Percentiles rank a stretch among this genome's conserved stretches.
These are phyloP conservation scores for Colletotrichum theobromicola DNA, from an alignment of 2,329 filamentous ascomycete genomes.

Conservation along the genomic window DNA sequence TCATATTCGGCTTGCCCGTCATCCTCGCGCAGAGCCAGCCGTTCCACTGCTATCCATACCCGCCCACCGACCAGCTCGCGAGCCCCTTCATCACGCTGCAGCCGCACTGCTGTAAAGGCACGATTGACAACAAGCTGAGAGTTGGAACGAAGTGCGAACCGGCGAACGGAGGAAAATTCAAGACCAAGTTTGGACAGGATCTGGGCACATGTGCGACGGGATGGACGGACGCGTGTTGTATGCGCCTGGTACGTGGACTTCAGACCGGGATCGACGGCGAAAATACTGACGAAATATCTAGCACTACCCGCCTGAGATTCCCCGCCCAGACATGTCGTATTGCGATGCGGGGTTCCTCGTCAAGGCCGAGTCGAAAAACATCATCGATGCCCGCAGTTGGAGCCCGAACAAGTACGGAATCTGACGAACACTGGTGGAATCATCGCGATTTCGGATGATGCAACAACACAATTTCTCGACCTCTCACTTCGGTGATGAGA, in stretches of 20 bases:
- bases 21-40: slow-evolving; percentile 16
- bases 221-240: slow-evolving; percentile 18
- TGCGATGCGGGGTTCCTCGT: slow-evolving; percentile 17
- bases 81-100: slow-evolving; percentile 12
- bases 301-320: slow-evolving; percentile 21
- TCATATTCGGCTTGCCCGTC: slow-evolving; percentile 12
- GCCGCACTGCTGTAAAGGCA: slow-evolving; percentile 17
- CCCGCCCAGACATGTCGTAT: slow-evolving; percentile 4
- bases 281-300: not conserved
- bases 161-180: slow-evolving; percentile 11
- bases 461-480: not conserved
- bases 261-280: not conserved
- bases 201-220: slow-evolving; percentile 19
- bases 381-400: slow-evolving; percentile 3
- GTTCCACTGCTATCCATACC: slow-evolving; percentile 21
- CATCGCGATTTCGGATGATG: not conserved
- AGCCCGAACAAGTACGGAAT: not conserved
- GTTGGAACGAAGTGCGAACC: slow-evolving; percentile 7
- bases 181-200: slow-evolving; percentile 21
- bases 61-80: not conserved
- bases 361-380: slow-evolving; percentile 8
- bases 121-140: slow-evolving; percentile 10
- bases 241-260: slow-evolving; percentile 12
- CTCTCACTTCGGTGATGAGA: not conserved
- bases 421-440: not conserved